Evolutionary conservation across 768 basidiomycete species (phyloP).

Genomic region (Lactifluus echinatus): DNA sequence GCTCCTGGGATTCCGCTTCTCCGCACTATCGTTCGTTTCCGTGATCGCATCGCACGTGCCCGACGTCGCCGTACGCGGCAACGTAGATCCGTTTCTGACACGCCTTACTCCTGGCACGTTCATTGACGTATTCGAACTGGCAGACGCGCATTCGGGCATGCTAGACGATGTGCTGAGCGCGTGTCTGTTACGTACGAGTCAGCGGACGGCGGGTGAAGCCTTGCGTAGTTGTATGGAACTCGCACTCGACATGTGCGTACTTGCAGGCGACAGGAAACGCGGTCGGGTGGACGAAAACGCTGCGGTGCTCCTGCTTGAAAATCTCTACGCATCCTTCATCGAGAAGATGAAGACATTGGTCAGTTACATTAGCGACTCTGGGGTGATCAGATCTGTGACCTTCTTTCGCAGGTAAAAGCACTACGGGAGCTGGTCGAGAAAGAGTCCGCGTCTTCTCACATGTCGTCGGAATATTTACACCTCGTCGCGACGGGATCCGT

Average conservation of each 20-base stretch:
- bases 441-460: constrained; percentile 19
- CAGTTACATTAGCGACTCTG: constrained; percentile 23
- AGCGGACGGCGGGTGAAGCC: constrained; percentile 55
- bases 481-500: constrained; percentile 11
- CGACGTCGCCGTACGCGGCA: constrained; percentile 72
- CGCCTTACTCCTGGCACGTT: constrained; percentile 29
- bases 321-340: constrained; percentile 45
- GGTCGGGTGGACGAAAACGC: constrained; percentile 53
- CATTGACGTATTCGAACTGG: constrained; percentile 67
- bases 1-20: constrained; percentile 64
- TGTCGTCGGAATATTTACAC: constrained; percentile 18
- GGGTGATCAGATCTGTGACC: background rate
- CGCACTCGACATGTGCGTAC: constrained; percentile 57
- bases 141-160: constrained; percentile 54
- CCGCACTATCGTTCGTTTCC: constrained; percentile 60
- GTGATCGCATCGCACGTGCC: constrained; percentile 65
- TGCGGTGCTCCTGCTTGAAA: constrained; percentile 48
- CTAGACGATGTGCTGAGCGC: constrained; percentile 71
- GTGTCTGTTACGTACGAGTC: constrained; percentile 62
- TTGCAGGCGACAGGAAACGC: constrained; percentile 51
- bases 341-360: constrained; percentile 52
- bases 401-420: constrained; percentile 39
- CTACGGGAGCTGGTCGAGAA: constrained; percentile 53
- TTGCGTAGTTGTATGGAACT: constrained; percentile 54
- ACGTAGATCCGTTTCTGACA: constrained; percentile 60